Conservation (phyloP, 169 alveolate genomes). For the Cryptosporidium meleagridis region DNA sequence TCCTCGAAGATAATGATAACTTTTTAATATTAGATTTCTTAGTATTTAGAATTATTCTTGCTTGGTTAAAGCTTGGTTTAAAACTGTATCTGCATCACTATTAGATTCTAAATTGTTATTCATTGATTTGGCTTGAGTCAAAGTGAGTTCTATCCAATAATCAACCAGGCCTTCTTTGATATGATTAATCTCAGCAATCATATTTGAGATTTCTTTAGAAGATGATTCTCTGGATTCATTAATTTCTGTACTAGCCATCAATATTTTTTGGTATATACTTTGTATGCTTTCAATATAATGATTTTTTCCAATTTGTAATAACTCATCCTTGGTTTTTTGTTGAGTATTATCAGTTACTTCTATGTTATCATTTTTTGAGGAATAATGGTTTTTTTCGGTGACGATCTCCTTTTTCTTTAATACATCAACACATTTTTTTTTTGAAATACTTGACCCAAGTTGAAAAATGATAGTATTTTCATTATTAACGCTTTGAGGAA, state of each 20-base stretch:
- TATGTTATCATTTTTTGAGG: neutral
- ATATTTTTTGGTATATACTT: neutral
- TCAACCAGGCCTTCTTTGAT: constrained; percentile 48
- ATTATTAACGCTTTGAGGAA: neutral
- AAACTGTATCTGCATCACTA: constrained; percentile 6
- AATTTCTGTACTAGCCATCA: neutral
- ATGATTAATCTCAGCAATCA: constrained; percentile 12
- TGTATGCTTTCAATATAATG: neutral
- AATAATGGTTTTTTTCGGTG: neutral
- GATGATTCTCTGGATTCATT: neutral
- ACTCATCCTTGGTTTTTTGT: neutral
- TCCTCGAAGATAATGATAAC: constrained; percentile 40
- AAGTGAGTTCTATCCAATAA: constrained; percentile 66
- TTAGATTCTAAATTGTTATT: constrained; percentile 7
- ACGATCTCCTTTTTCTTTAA: neutral
- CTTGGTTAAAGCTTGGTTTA: neutral
- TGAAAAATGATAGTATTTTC: constrained; percentile 35
- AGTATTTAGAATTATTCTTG: neutral
- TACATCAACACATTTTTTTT: constrained; percentile 31
- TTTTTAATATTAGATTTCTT: neutral
- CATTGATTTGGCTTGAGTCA: constrained; percentile 11
- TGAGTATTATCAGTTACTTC: neutral
- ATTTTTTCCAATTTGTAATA: neutral
- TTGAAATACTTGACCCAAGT: constrained; percentile 51
- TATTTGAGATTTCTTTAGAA: constrained; percentile 2